Percentiles rank a stretch among this genome's conserved stretches.
Conservation (phyloP, 2,329 filamentous ascomycete species). For the Fusarium tanahbumbuense region DNA sequence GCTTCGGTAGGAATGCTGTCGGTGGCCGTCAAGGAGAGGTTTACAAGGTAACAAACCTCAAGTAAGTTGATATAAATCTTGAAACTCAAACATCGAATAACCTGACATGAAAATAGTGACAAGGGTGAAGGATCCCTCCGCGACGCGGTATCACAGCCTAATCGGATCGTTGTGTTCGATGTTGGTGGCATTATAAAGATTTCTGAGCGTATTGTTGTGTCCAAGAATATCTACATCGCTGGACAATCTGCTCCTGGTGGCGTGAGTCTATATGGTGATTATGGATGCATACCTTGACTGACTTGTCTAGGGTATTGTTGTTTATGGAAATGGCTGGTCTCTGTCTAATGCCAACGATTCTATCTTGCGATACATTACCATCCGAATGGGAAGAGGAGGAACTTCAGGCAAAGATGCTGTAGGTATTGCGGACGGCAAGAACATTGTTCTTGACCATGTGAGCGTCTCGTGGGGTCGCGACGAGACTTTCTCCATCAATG, state of each 20-base stretch:
- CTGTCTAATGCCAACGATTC: slow-evolving; percentile 64
- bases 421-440: slow-evolving; percentile 62
- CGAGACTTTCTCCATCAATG: slow-evolving; percentile 65
- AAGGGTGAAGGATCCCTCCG: slow-evolving; percentile 53
- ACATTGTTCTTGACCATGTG: slow-evolving; percentile 68
- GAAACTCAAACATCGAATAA: background rate
- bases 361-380: slow-evolving; percentile 66
- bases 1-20: slow-evolving; percentile 44
- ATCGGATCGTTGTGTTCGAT: slow-evolving; percentile 60
- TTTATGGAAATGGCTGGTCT: slow-evolving; percentile 66
- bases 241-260: slow-evolving; percentile 63
- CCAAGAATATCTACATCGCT: slow-evolving; percentile 58
- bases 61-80: slow-evolving; percentile 33
- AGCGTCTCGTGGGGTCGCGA: slow-evolving; percentile 66
- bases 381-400: slow-evolving; percentile 64
- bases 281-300: background rate
- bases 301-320: slow-evolving; percentile 55
- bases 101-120: slow-evolving; percentile 38
- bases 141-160: slow-evolving; percentile 54
- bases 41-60: slow-evolving; percentile 53
- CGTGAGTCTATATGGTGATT: slow-evolving; percentile 47
- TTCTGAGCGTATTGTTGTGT: slow-evolving; percentile 57
- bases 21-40: slow-evolving; percentile 53
- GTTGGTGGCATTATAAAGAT: slow-evolving; percentile 62
- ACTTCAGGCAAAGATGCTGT: slow-evolving; percentile 65